Base-by-base conservation (phyloP, 495 filamentous ascomycete species). In the Hypoxylon trugodes region DNA sequence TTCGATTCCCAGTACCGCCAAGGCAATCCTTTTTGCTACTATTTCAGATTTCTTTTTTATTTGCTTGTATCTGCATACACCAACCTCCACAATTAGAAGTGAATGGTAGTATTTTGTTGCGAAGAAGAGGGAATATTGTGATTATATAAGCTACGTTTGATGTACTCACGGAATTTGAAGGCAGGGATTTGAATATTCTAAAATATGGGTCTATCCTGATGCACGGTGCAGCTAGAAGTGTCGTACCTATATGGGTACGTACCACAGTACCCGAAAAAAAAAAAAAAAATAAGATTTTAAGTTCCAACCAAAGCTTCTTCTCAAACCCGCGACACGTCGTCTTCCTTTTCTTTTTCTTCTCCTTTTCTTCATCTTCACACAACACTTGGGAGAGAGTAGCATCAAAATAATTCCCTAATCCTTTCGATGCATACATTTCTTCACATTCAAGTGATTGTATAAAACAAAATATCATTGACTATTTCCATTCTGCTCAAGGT, bases 251-350 rank as follows among this genome's bases (percentile, higher is more conserved):
- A 50, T 50, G 9, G 35, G 38, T 16, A n/a, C 15, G 15, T 1
- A 7, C 24, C 15, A 15, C 12, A 47, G 9, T 12, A 9, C 38
- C 36, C 37, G 15, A 36, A 46, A 56, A 56, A 47, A 57, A 26
- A 35, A 51, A 40, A 49, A 61, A 47, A 53, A 61, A 37, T 33
- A 48, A 48, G 26, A 60, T 42, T 59, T 57, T 3, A 58, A 63
- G 35, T 49, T 56, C 36, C 21, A 42, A 30, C 59, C 26, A 9
- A 30, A 50, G 38, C 47, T 61, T 52, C 47, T 59, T 45, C 59
- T 54, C 42, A 48, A n/a, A n/a, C n/a, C n/a, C 64, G 59, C 65
- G 65, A 68, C 65, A 68, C 65, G 59, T 68, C 58, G 51, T 36
- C 41, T 25, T 21, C 40, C 18, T 36, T 51, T 21, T 36, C 28